Evolutionary conservation across 345 rosid genomes (phyloP).

Genomic region (Aquilaria malaccensis): DNA sequence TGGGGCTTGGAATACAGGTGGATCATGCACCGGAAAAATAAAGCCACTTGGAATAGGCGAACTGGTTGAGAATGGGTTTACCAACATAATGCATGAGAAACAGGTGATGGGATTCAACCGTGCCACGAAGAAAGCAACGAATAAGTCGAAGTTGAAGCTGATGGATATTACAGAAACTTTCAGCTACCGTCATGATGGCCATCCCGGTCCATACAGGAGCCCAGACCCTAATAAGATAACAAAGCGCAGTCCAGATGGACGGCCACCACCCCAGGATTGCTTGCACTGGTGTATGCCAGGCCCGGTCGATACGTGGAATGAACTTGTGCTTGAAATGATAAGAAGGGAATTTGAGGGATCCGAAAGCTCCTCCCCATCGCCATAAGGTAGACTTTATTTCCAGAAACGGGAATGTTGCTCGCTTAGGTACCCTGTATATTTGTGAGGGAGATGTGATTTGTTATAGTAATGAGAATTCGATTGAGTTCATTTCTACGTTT

Average conservation of each 20-base stretch:
- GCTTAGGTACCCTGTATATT: too few species aligned
- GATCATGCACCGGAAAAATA: slow-evolving; percentile 88
- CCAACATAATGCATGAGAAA: slow-evolving; percentile 70
- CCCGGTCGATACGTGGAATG: slow-evolving; percentile 95
- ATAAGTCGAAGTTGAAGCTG: slow-evolving; percentile 52
- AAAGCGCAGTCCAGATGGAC: slow-evolving; percentile 71
- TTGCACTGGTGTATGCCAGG: slow-evolving; percentile 99
- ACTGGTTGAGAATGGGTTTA: slow-evolving; percentile 73
- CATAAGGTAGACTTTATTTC: slow-evolving; percentile 7
- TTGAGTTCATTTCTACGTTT: too few species aligned
- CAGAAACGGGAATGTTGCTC: too few species aligned
- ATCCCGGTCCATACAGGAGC: slow-evolving; percentile 89
- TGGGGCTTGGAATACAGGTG: slow-evolving; percentile 97
- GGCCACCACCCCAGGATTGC: slow-evolving; percentile 96
- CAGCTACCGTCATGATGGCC: slow-evolving; percentile 92
- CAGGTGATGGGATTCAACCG: slow-evolving; percentile 60
- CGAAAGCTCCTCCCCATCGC: slow-evolving; percentile 12
- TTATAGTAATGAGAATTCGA: too few species aligned
- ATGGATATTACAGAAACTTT: slow-evolving; percentile 86
- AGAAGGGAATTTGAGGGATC: slow-evolving; percentile 56
- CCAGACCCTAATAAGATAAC: slow-evolving; percentile 81
- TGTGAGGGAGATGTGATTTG: too few species aligned
- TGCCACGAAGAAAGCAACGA: slow-evolving; percentile 33
- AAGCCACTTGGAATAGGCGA: slow-evolving; percentile 56
- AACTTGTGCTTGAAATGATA: slow-evolving; percentile 70